Evolutionary conservation across 805 yeast genomes (phyloP), one percentile per base, ranked within the genome.

Genomic region (Myxozyma udenii): DNA sequence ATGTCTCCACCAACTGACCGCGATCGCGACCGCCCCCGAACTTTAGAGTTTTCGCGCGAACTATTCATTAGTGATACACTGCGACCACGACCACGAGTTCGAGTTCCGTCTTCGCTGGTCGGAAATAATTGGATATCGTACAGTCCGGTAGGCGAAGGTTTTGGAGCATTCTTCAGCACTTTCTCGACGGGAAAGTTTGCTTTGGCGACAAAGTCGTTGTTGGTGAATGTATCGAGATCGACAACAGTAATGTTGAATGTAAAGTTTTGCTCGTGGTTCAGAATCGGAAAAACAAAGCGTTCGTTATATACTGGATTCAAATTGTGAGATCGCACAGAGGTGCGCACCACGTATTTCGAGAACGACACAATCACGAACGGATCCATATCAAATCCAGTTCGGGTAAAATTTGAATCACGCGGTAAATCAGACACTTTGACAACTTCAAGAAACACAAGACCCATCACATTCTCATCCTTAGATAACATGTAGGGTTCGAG

Each of bases 361-460:
- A 91, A 88, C 0, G 96, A 83, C 0, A 88, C 83, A 18, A 91
- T 88, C 2, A 91, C 91, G 70, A 91, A 93, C 1, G 98, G 98
- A 65, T 93, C 98, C 95, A 93, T 87, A 67, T 89, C 96, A 64
- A 85, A 91, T 1, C 90, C 83, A 21, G 87, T 79, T 7, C 89
- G 73, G 0, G 86, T 80, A 14, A 86, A 67, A 58, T 84, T 83
- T 37, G 77, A 76, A 48, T 83, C 74, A 0, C 95, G 87, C 0
- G 98, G 98, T 33, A 91, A 71, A 51, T 84, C 88, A 1, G 79
- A 71, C 7, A 91, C 88, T 1, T 84, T 78, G 2, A 80, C 76
- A 19, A 91, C 79, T 57, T 90, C 95, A 32, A 91, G 64, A 61
- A 85, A 87, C 3, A 86, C 68, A 5, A 90, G 85, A 1, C 98